These are phyloP conservation scores for Mycena indigotica DNA, from an alignment of 768 basidiomycete species.

Conservation along the genomic window DNA sequence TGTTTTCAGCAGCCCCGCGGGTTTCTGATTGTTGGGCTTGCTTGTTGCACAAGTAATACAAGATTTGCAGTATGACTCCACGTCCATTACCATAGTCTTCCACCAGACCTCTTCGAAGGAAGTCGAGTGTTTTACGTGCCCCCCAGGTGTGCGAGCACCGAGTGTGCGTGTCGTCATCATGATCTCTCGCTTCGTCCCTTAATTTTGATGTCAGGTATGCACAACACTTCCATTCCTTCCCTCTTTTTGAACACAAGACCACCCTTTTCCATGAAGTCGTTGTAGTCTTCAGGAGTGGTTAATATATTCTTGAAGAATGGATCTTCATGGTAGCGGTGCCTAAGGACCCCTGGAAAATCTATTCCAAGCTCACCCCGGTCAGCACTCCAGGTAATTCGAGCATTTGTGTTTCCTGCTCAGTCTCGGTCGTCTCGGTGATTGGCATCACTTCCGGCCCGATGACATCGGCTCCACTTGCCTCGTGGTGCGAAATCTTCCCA, in stretches of 20 bases:
- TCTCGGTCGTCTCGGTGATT: too few relatives aligned
- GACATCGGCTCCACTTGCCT: too few relatives aligned
- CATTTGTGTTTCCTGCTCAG: too few relatives aligned
- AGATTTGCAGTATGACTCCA: conserved; percentile 32
- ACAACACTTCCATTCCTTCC: conserved; percentile 15
- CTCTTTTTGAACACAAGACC: neutral
- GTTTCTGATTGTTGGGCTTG: conserved; percentile 35
- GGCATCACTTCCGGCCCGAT: too few relatives aligned
- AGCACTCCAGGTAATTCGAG: neutral
- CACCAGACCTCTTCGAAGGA: conserved; percentile 47
- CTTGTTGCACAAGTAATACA: conserved; percentile 38
- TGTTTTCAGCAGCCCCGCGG: conserved; percentile 39
- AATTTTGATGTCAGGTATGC: conserved; percentile 37
- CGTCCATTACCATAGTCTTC: conserved; percentile 23
- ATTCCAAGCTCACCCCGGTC: neutral
- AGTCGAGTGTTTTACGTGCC: conserved; percentile 33
- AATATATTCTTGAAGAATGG: conserved; percentile 32
- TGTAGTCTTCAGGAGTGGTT: conserved; percentile 22
- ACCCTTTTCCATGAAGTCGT: conserved; percentile 28
- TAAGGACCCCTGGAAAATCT: neutral
- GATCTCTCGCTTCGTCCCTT: conserved; percentile 40
- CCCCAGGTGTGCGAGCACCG: conserved; percentile 38
- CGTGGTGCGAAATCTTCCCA: too few relatives aligned
- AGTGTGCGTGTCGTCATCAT: conserved; percentile 30
- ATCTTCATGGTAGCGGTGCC: conserved; percentile 6